phyloP scores from a whole-genome alignment of 208 protist genomes.

The Crithidia bombi region DNA sequence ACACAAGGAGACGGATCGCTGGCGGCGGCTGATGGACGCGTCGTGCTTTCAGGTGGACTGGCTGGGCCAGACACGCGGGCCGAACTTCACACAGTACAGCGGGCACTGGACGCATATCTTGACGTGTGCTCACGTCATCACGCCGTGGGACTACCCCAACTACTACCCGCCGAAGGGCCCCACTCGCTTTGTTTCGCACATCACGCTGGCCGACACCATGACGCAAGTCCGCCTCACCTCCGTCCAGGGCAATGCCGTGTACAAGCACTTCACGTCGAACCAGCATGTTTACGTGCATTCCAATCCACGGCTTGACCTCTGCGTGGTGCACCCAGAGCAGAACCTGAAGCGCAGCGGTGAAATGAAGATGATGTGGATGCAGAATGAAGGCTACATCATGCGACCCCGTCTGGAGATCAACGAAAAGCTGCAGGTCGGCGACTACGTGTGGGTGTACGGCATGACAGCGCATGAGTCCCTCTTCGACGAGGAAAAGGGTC shows the following conservation, averaged over 20 bases:
- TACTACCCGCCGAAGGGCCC: constrained; percentile 85
- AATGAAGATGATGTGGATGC: constrained; percentile 94
- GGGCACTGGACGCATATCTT: constrained; percentile 91
- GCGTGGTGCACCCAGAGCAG: constrained; percentile 87
- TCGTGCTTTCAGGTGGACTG: constrained; percentile 89
- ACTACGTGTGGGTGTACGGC: constrained; percentile 91
- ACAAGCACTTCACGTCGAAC: constrained; percentile 91
- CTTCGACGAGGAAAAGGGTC: constrained; percentile 88
- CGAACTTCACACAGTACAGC: constrained; percentile 81
- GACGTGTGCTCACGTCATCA: constrained; percentile 91
- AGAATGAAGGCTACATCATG: constrained; percentile 88
- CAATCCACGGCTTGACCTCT: constrained; percentile 89
- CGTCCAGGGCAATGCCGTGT: constrained; percentile 79
- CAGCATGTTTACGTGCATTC: constrained; percentile 90
- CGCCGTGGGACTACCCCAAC: constrained; percentile 92
- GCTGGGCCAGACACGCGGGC: constrained; percentile 79
- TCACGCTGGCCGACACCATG: constrained; percentile 89
- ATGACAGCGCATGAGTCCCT: constrained; percentile 88
- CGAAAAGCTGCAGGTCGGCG: constrained; percentile 70
- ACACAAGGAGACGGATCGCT: constrained; percentile 92
- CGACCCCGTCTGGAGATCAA: constrained; percentile 82
- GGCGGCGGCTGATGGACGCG: constrained; percentile 91
- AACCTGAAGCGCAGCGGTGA: constrained; percentile 88
- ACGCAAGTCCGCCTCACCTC: constrained; percentile 83
- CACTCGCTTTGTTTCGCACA: constrained; percentile 87